Base-by-base conservation (phyloP, 2,329 filamentous ascomycete genomes). In the Fusarium buharicum region DNA sequence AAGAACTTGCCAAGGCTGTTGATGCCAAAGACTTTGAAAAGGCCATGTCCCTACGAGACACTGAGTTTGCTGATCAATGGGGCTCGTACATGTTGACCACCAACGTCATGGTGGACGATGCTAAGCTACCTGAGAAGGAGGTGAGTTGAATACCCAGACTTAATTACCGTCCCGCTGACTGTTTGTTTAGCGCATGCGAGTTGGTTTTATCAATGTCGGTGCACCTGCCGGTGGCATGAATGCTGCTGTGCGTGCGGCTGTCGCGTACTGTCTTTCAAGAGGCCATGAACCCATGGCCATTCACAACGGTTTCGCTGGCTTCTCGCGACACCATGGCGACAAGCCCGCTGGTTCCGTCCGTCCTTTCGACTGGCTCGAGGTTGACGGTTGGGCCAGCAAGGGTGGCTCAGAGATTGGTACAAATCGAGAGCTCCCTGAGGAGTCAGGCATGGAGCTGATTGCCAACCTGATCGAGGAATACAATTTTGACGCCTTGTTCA, bases 191-290 rank as follows among this genome's bases (percentile, higher is more conserved):
- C 87, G 89, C 67, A 93, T 98, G 91, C 89, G 88, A 66, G 91
- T 99, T 71, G 95, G 92, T 44, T 97, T 99, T 72, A 92, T 99
- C 77, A 96, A 98, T 71, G 93, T 98, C 20, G 95, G 95, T 71
- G 95, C 95, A 12, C 95, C 95, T 8, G 95, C 95, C 27, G 95
- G 95, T 76, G 95, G 95, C 70, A 98, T 99, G 91, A 99, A 99
- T 77, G 93, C 94, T 24, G 95, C 95, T 37, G 95, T 96, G 17
- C 88, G 95, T 67, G 94, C 92, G 27, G 94, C 92, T 13, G 93
- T 97, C 16, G 92, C 93, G 28, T 97, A 97, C 81, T 98, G 93
- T 75, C 77, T 96, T 55, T 90, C 91, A 39, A 87, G 93, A 56
- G 95, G 95, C n/a, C 95, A 99, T 76, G 92, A 92, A 48, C 91